These are phyloP conservation scores for Cryptococcus amylolentus DNA, from an alignment of 1,284 basidiomycete genomes.

Conservation along the genomic window DNA sequence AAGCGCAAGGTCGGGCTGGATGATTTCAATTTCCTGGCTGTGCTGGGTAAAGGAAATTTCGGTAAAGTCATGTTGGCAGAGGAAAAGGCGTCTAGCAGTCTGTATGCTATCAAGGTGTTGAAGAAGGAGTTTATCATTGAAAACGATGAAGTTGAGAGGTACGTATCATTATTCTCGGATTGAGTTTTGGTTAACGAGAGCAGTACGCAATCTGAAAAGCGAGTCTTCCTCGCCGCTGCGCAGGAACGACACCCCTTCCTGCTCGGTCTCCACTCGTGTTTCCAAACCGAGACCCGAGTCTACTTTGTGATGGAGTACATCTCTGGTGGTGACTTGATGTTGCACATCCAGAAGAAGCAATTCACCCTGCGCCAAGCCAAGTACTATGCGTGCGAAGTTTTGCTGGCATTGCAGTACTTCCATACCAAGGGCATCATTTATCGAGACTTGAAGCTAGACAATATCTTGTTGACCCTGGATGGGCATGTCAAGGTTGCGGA, in stretches of 20 bases:
- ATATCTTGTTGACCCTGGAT: constrained; percentile 93
- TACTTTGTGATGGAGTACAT: constrained; percentile 81
- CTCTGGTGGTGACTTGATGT: constrained; percentile 73
- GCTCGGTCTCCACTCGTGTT: constrained; percentile 94
- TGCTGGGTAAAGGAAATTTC: constrained; percentile 98
- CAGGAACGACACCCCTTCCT: constrained; percentile 97
- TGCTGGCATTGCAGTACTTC: constrained; percentile 96
- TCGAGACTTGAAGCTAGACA: constrained; percentile 94
- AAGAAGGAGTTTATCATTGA: constrained; percentile 99
- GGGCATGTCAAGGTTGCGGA: constrained; percentile 99
- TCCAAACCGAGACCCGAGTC: constrained; percentile 97
- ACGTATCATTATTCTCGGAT: constrained; percentile 21
- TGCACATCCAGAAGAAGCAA: constrained; percentile 76
- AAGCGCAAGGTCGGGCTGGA: constrained; percentile 91
- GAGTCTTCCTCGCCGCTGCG: constrained; percentile 94
- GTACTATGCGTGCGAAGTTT: constrained; percentile 97
- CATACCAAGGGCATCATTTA: constrained; percentile 95
- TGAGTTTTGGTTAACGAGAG: not conserved
- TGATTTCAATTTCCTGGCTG: constrained; percentile 99
- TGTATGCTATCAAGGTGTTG: constrained; percentile 99
- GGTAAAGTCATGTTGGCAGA: constrained; percentile 99
- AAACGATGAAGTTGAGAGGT: constrained; percentile 99
- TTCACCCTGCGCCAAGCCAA: constrained; percentile 83
- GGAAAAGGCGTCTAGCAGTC: constrained; percentile 82
- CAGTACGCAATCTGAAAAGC: constrained; percentile 98